Percentiles rank a stretch among this genome's conserved stretches.
phyloP scores from a whole-genome alignment of 1,284 basidiomycete genomes.

The Moesziomyces antarcticus region DNA sequence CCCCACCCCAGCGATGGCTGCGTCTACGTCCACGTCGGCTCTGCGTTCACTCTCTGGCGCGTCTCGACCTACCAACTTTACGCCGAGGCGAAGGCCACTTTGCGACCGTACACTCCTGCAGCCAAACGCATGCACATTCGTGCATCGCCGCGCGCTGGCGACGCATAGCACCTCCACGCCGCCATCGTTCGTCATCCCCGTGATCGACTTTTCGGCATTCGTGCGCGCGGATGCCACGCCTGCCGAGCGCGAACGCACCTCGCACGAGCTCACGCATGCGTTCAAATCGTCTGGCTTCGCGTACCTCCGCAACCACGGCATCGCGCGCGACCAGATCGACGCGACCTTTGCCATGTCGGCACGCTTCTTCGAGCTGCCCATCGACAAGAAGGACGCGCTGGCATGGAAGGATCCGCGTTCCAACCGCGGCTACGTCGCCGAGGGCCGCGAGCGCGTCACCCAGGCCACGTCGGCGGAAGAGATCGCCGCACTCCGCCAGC shows the following conservation, averaged over 20 bases:
- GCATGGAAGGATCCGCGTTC: constrained; percentile 74
- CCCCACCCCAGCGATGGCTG: no score
- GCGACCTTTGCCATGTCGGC: constrained; percentile 76
- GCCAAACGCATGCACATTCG: no score
- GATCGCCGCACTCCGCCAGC: constrained; percentile 76
- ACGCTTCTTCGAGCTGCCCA: constrained; percentile 78
- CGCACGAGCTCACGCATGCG: constrained; percentile 78
- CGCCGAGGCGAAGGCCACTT: no score
- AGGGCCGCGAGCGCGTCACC: constrained; percentile 83
- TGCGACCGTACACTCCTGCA: no score
- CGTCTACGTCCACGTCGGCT: no score
- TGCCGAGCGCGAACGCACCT: constrained; percentile 74
- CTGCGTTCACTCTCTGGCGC: no score
- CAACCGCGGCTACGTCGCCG: constrained; percentile 82
- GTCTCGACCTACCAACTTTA: no score
- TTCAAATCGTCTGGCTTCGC: constrained; percentile 75
- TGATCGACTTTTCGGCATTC: constrained; percentile 79
- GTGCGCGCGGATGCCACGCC: constrained; percentile 71
- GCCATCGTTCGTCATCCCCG: constrained; percentile 71
- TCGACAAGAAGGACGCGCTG: constrained; percentile 73
- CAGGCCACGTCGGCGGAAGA: constrained; percentile 75
- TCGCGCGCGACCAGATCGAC: constrained; percentile 18
- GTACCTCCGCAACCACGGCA: constrained; percentile 40
- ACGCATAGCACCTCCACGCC: constrained; percentile 9
- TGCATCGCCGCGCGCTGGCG: constrained; percentile 4